phyloP scores from a whole-genome alignment of 2,329 filamentous ascomycete genomes.

The Paecilomyces sp. region DNA sequence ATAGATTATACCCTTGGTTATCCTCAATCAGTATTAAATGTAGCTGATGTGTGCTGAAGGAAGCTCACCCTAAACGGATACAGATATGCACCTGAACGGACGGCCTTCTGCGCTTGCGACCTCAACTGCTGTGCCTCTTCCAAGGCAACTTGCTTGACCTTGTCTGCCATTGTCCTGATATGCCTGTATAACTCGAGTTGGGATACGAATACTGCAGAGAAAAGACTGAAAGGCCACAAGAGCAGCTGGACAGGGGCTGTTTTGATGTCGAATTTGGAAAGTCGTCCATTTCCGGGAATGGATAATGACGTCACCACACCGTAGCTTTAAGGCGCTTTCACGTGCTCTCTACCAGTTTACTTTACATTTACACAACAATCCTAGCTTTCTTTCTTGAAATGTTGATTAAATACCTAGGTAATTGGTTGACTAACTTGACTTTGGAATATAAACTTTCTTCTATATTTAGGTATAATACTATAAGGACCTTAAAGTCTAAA shows the following conservation, averaged over 20 bases:
- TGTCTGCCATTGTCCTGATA: constrained; percentile 33
- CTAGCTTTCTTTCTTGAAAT: too few relatives aligned
- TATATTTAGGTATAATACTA: too few relatives aligned
- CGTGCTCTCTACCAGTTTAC: background rate
- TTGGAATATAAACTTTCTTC: too few relatives aligned
- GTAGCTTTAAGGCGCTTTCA: background rate
- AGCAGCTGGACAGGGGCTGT: background rate
- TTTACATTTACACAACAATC: too few relatives aligned
- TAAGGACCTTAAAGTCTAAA: too few relatives aligned
- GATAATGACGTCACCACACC: background rate
- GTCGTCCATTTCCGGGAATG: background rate
- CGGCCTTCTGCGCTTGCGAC: constrained; percentile 59
- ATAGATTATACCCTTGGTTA: constrained; percentile 52
- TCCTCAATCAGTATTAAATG: background rate
- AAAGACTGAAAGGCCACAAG: background rate
- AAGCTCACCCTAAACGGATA: constrained; percentile 66
- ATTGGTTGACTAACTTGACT: too few relatives aligned
- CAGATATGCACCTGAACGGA: constrained; percentile 69
- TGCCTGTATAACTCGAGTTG: background rate
- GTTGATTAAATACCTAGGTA: too few relatives aligned
- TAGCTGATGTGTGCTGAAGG: background rate
- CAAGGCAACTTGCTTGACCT: constrained; percentile 50
- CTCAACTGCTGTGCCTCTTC: constrained; percentile 66
- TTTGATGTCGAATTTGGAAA: background rate
- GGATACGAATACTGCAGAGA: background rate